Percentiles rank a stretch among this genome's conserved stretches.
phyloP scores from a whole-genome alignment of 805 yeast genomes.

The Sungouiella blattae region DNA sequence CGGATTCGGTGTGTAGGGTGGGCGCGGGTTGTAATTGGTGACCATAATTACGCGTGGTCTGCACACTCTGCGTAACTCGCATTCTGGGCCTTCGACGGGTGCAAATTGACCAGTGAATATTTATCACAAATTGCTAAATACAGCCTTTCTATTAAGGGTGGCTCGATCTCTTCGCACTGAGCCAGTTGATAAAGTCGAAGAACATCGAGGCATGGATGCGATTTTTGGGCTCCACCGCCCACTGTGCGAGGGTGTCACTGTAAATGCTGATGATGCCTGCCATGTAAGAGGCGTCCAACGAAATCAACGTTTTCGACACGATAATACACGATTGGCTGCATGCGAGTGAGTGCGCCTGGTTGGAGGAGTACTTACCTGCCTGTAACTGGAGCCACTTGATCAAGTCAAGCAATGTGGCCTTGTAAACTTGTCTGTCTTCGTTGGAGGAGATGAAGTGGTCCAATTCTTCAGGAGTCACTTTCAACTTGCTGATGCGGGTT shows the following conservation, averaged over 20 bases:
- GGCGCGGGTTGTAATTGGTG: constrained; percentile 17
- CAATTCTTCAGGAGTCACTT: constrained; percentile 22
- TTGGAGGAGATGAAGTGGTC: constrained; percentile 12
- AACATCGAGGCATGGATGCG: constrained; percentile 56
- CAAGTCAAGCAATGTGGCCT: constrained; percentile 20
- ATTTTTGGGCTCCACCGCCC: constrained; percentile 52
- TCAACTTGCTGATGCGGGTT: constrained; percentile 52
- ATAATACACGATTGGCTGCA: constrained; percentile 66
- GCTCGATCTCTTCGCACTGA: constrained; percentile 24
- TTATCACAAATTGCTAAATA: no score
- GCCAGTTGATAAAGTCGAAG: constrained; percentile 79
- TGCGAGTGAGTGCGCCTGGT: constrained; percentile 51
- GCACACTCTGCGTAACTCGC: no score
- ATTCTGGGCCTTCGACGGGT: no score
- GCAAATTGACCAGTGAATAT: no score
- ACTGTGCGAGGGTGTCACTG: constrained; percentile 48
- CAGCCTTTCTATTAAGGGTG: no score
- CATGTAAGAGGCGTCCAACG: constrained; percentile 31
- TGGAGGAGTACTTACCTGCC: constrained; percentile 40
- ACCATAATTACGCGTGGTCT: constrained; percentile 11
- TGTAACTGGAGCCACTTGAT: constrained; percentile 43
- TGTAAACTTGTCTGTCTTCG: constrained; percentile 15
- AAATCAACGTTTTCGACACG: constrained; percentile 51
- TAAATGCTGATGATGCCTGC: constrained; percentile 55
- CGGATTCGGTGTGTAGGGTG: constrained; percentile 5